These are phyloP conservation scores for Cyberlindnera xishuangbannaensis DNA, from an alignment of 805 yeast genomes.

Conservation along the genomic window DNA sequence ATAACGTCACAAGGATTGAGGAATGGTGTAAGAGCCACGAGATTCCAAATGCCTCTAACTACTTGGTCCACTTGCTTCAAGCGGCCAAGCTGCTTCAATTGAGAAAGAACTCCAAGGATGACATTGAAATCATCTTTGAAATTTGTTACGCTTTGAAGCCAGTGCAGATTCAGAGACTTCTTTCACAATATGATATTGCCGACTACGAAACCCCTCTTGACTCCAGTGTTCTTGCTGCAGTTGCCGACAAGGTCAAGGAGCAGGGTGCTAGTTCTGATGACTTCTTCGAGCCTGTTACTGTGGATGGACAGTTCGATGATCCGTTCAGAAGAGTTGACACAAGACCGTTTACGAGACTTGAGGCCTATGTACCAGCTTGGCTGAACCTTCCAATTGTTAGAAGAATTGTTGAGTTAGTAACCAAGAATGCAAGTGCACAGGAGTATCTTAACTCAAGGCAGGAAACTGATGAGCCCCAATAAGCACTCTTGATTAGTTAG, in stretches of 20 bases:
- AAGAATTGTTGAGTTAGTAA: conserved; percentile 82
- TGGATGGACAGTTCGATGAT: conserved; percentile 74
- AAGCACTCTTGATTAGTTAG: too few relatives aligned
- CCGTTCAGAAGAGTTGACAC: conserved; percentile 72
- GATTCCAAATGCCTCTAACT: conserved; percentile 78
- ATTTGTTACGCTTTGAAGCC: conserved; percentile 93
- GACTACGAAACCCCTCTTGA: conserved; percentile 94
- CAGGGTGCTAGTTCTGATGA: conserved; percentile 52
- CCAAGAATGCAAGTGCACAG: conserved; percentile 73
- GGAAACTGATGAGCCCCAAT: conserved; percentile 16
- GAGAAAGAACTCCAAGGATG: conserved; percentile 83
- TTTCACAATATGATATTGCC: conserved; percentile 83
- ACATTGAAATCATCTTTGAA: conserved; percentile 87
- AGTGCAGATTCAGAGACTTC: conserved; percentile 88
- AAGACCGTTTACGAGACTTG: conserved; percentile 73
- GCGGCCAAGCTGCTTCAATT: conserved; percentile 90
- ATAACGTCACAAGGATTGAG: conserved; percentile 91
- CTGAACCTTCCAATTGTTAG: conserved; percentile 83
- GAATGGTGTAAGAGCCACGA: conserved; percentile 98
- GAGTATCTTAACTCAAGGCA: conserved; percentile 32
- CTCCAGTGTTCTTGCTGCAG: conserved; percentile 69
- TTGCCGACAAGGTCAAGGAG: conserved; percentile 72
- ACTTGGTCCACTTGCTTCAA: conserved; percentile 82
- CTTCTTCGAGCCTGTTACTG: conserved; percentile 62
- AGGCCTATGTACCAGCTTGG: conserved; percentile 94